Percentiles rank a stretch among this genome's conserved stretches.
Evolutionary conservation across 768 basidiomycete genomes (phyloP).

Genomic region (Mrakia blollopis): DNA sequence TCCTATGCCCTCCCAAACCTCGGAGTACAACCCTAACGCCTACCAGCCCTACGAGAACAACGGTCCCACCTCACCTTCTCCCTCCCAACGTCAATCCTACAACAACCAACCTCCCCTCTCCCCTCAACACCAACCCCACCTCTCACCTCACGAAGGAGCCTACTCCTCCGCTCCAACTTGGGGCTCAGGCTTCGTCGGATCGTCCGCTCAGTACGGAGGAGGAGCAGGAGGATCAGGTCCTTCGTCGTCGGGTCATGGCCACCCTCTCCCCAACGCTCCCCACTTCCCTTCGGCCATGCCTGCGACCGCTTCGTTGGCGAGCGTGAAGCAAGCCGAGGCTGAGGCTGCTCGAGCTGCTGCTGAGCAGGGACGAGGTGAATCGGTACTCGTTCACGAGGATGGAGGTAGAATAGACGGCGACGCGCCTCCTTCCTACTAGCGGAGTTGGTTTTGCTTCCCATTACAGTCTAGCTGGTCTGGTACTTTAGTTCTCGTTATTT

Average conservation of each 20-base stretch:
- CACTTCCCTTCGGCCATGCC: not conserved
- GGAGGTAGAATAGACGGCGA: conserved; percentile 1
- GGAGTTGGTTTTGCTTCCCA: not conserved
- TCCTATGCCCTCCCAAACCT: not conserved
- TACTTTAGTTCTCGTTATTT: not conserved
- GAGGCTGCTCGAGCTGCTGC: not conserved
- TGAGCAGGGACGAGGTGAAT: not conserved
- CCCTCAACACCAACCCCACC: not conserved
- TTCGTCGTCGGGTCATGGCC: not conserved
- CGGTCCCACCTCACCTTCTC: not conserved
- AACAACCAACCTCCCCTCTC: not conserved
- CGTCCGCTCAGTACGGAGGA: not conserved
- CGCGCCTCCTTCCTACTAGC: not conserved
- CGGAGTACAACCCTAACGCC: not conserved
- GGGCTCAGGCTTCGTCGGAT: conserved; percentile 1
- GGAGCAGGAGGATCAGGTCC: not conserved
- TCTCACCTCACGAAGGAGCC: not conserved
- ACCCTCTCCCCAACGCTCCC: not conserved
- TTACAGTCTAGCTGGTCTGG: not conserved
- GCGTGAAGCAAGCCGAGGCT: not conserved
- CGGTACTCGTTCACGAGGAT: conserved; percentile 3
- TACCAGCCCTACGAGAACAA: not conserved
- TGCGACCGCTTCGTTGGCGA: not conserved
- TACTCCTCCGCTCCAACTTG: not conserved
- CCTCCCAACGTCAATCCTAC: conserved; percentile 1